Conservation (phyloP, 2,329 filamentous ascomycete genomes). For the Neofusicoccum laricinum region DNA sequence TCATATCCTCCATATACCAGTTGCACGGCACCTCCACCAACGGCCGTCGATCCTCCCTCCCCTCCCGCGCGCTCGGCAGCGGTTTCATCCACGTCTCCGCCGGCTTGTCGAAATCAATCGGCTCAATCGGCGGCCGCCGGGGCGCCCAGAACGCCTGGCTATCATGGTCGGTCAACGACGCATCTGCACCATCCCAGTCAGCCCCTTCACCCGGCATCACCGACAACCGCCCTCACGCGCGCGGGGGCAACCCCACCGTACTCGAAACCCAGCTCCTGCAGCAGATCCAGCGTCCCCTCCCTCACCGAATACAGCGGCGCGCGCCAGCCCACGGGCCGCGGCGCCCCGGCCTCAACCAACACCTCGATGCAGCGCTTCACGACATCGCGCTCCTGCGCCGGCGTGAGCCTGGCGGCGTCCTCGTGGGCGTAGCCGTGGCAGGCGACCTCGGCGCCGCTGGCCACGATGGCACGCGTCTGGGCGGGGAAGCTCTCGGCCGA, state of each 20-base stretch:
- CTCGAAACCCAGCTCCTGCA: constrained; percentile 49
- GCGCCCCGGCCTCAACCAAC: constrained; percentile 43
- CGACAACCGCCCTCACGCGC: too few relatives aligned
- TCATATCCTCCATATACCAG: constrained; percentile 54
- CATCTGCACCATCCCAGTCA: constrained; percentile 29
- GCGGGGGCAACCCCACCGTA: constrained; percentile 27
- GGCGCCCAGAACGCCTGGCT: constrained; percentile 50
- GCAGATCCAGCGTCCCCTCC: constrained; percentile 47
- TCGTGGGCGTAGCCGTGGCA: constrained; percentile 52
- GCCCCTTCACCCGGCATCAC: too few relatives aligned
- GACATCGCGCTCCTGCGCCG: constrained; percentile 50
- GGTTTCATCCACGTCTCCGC: constrained; percentile 47
- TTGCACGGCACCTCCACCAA: constrained; percentile 51
- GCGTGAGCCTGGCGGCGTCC: constrained; percentile 45
- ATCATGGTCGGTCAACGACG: constrained; percentile 51
- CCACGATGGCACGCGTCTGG: constrained; percentile 49
- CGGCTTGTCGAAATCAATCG: constrained; percentile 39
- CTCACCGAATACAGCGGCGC: constrained; percentile 52
- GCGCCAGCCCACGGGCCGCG: constrained; percentile 48
- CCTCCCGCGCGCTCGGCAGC: constrained; percentile 19
- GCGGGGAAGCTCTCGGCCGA: constrained; percentile 56
- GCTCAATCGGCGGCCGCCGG: constrained; percentile 37
- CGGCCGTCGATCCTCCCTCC: constrained; percentile 21
- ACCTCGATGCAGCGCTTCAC: constrained; percentile 48
- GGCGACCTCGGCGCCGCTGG: constrained; percentile 54